These are phyloP conservation scores for Acidiella bohemica DNA, from an alignment of 495 filamentous ascomycete species.

Conservation along the genomic window DNA sequence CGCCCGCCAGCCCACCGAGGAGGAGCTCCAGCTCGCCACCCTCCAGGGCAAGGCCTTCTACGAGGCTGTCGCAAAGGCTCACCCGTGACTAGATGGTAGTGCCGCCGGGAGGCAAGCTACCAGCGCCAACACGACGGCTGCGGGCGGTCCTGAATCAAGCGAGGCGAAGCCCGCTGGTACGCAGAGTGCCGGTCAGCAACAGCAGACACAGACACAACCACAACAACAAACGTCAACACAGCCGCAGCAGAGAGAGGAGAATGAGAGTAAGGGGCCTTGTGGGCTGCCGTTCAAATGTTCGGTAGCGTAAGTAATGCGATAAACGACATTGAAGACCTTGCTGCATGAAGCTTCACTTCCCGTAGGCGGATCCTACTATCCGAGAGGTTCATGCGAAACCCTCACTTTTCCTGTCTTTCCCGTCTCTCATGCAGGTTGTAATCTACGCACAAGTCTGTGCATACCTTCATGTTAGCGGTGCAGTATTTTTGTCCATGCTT, in stretches of 20 bases:
- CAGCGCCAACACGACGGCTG: no score
- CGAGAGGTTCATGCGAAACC: no score
- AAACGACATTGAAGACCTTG: no score
- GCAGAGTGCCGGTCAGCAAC: constrained; percentile 7
- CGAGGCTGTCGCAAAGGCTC: constrained; percentile 56
- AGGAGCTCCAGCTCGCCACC: constrained; percentile 65
- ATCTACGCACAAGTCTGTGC: no score
- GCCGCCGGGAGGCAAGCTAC: constrained; percentile 13
- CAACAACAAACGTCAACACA: constrained; percentile 17
- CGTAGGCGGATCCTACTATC: no score
- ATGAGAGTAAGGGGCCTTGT: constrained; percentile 45
- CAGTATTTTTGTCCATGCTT: no score
- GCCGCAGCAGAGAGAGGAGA: constrained; percentile 19
- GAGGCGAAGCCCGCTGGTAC: constrained; percentile 3
- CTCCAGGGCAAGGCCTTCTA: constrained; percentile 83
- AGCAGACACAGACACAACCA: no score
- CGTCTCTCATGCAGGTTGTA: no score
- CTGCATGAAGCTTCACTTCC: no score
- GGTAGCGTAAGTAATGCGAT: constrained; percentile 48
- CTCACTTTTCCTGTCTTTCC: no score
- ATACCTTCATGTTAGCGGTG: no score
- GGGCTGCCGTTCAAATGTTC: constrained; percentile 55
- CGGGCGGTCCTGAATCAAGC: no score
- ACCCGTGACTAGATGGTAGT: constrained; percentile 65
- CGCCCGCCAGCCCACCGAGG: constrained; percentile 58